A percentile compares a stretch with the other conserved stretches of the same genome.
These are phyloP conservation scores for Suillus bovinus DNA, from an alignment of 768 basidiomycete species.

Conservation along the genomic window DNA sequence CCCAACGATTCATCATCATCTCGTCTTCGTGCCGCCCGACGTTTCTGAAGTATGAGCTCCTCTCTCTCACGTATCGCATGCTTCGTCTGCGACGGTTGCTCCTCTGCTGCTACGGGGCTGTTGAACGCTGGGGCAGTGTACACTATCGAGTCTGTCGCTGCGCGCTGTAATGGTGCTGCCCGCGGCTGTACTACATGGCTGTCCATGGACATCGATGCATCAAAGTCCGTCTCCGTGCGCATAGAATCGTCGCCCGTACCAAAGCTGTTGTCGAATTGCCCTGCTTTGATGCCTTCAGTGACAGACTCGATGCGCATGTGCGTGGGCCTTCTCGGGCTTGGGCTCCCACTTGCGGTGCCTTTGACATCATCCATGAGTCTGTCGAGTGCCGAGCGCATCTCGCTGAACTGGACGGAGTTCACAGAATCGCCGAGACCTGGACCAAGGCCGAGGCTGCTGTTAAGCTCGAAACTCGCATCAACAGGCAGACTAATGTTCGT, in stretches of 20 bases:
- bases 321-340: slow-evolving; percentile 25
- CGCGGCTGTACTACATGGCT: slow-evolving; percentile 17
- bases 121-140: slow-evolving; percentile 32
- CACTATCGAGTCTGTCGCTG: slow-evolving; percentile 50
- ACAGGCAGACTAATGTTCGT: slow-evolving; percentile 18
- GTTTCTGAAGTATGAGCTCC: slow-evolving; percentile 68
- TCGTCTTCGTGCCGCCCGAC: slow-evolving; percentile 57
- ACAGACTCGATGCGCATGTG: slow-evolving; percentile 29
- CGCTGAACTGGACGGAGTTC: slow-evolving; percentile 58
- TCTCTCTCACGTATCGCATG: slow-evolving; percentile 68
- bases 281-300: slow-evolving; percentile 34
- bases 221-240: slow-evolving; percentile 31
- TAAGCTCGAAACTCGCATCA: slow-evolving; percentile 28
- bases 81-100: slow-evolving; percentile 52
- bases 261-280: slow-evolving; percentile 38
- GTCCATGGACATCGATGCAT: slow-evolving; percentile 19
- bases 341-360: slow-evolving; percentile 19
- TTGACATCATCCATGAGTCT: slow-evolving; percentile 69
- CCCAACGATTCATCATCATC: slow-evolving; percentile 48
- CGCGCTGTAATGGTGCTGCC: slow-evolving; percentile 41
- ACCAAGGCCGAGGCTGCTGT: slow-evolving; percentile 24
- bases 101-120: slow-evolving; percentile 32
- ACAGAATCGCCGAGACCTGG: slow-evolving; percentile 38
- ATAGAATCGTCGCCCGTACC: slow-evolving; percentile 29
- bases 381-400: slow-evolving; percentile 74